Evolutionary conservation across 225 moss, liverwort and hornwort genomes (phyloP).

Genomic region (Pseudoscleropodium purum): DNA sequence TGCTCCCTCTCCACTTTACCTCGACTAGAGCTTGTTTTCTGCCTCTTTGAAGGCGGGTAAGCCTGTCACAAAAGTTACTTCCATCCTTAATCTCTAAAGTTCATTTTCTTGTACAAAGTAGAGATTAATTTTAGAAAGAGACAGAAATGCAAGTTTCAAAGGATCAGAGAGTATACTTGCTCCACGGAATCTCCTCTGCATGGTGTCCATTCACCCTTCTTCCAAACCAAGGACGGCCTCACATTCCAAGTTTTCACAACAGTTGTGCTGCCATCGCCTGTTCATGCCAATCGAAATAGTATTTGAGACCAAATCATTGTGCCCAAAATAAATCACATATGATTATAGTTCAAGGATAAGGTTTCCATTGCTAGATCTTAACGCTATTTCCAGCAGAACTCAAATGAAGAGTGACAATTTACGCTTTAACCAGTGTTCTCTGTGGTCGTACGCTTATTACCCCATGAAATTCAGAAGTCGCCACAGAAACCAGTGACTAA

Average conservation of each 20-base stretch:
- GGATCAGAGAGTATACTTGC: slow-evolving; percentile 13
- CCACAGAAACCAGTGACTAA: not conserved
- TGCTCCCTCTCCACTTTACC: slow-evolving; percentile 7
- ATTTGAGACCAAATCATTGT: not conserved
- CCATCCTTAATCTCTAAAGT: not conserved
- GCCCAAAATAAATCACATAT: not conserved
- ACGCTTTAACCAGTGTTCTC: not conserved
- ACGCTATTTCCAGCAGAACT: not conserved
- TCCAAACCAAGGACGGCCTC: slow-evolving; percentile 45
- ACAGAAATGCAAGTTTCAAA: not conserved
- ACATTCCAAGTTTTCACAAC: slow-evolving; percentile 31
- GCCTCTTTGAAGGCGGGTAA: slow-evolving; percentile 33
- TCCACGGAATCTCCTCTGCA: slow-evolving; percentile 20
- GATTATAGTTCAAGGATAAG: not conserved
- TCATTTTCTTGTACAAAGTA: not conserved
- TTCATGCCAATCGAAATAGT: not conserved
- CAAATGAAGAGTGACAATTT: not conserved
- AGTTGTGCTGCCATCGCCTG: slow-evolving; percentile 37
- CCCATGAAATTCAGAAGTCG: not conserved
- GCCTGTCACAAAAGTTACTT: slow-evolving; percentile 15
- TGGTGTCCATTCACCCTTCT: slow-evolving; percentile 32
- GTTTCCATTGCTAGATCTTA: not conserved
- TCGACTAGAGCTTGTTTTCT: not conserved
- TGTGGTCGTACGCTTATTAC: not conserved
- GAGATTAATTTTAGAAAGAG: not conserved